Conservation (phyloP, 148 eudicot species). For the Limonium bicolor region DNA sequence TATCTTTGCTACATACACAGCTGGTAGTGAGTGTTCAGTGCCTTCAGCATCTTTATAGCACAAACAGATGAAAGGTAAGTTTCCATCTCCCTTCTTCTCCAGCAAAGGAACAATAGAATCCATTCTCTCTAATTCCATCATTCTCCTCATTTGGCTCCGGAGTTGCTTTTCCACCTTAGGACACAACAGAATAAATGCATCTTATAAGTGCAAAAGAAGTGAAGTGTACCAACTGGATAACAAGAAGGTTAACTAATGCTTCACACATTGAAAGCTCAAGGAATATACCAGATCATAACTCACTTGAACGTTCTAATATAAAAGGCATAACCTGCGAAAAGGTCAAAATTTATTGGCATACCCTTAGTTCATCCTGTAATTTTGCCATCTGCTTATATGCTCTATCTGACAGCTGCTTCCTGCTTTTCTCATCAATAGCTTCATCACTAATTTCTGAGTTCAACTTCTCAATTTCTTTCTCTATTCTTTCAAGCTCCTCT, state of each 20-base stretch:
- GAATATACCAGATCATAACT: no score
- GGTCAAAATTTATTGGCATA: conserved; percentile 13
- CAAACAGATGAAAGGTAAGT: conserved; percentile 66
- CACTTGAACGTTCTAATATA: no score
- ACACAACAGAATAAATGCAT: no score
- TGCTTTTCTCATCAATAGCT: conserved; percentile 66
- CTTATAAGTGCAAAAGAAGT: no score
- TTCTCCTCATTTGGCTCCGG: conserved; percentile 45
- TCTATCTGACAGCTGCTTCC: conserved; percentile 41
- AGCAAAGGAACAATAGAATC: conserved; percentile 52
- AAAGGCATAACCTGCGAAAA: no score
- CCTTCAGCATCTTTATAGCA: conserved; percentile 57
- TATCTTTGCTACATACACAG: conserved; percentile 73
- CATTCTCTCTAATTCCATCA: conserved; percentile 74
- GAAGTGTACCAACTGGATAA: no score
- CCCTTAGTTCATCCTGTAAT: conserved; percentile 80
- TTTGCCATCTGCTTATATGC: conserved; percentile 76
- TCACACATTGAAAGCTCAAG: no score
- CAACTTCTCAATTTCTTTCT: conserved; percentile 57
- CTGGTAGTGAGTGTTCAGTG: conserved; percentile 52
- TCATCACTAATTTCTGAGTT: conserved; percentile 72
- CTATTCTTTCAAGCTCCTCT: conserved; percentile 71
- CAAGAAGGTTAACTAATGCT: no score
- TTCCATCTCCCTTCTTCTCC: conserved; percentile 43
- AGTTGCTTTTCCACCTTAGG: conserved; percentile 69